These are phyloP conservation scores for Elsinoe perseae DNA, from an alignment of 2,329 filamentous ascomycete genomes.

Conservation along the genomic window DNA sequence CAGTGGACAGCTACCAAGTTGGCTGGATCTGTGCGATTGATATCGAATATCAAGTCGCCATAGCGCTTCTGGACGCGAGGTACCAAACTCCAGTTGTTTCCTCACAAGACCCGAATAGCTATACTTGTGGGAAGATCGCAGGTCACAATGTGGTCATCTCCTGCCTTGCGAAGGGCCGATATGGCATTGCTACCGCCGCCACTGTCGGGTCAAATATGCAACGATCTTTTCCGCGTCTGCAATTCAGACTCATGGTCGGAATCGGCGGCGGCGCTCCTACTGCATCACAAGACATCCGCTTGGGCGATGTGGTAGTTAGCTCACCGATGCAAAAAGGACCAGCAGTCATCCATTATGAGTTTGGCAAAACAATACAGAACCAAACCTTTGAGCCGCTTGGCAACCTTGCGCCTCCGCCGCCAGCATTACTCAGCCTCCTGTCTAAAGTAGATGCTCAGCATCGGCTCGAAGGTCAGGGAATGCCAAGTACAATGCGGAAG, in stretches of 20 bases:
- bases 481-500: not conserved
- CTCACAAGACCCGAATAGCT: not conserved
- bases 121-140: not conserved
- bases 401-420: not conserved
- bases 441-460: not conserved
- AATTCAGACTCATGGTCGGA: slow-evolving; percentile 10
- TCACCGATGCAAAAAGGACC: slow-evolving; percentile 17
- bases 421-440: not conserved
- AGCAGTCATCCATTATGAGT: slow-evolving; percentile 23
- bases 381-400: slow-evolving; percentile 6
- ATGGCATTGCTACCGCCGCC: not conserved
- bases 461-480: not conserved
- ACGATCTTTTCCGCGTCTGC: not conserved
- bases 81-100: slow-evolving; percentile 2
- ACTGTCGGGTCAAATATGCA: not conserved
- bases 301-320: slow-evolving; percentile 14
- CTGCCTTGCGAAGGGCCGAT: not conserved
- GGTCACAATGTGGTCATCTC: not conserved
- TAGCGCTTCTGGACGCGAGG: slow-evolving; percentile 18
- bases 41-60: slow-evolving; percentile 19
- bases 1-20: slow-evolving; percentile 2
- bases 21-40: slow-evolving; percentile 23
- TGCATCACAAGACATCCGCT: not conserved
- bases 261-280: slow-evolving; percentile 10
- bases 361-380: slow-evolving; percentile 18